Evolutionary conservation across 1,139 yeast species (phyloP).

Genomic region (Pichia inconspicua): DNA sequence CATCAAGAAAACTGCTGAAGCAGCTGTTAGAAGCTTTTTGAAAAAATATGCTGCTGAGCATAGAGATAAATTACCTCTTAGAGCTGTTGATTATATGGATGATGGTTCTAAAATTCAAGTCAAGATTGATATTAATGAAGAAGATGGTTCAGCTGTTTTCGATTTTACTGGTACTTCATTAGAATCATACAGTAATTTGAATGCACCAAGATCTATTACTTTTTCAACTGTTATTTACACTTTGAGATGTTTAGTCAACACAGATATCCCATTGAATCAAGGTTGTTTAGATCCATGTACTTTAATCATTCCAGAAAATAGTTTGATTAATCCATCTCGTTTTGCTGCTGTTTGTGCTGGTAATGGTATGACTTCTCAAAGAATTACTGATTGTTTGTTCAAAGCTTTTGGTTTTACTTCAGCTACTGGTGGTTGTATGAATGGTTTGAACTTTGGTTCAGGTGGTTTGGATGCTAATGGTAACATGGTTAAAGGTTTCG

Average conservation of each 20-base stretch:
- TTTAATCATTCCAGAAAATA: slow-evolving; percentile 32
- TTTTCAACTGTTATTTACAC: slow-evolving; percentile 37
- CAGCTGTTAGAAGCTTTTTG: slow-evolving; percentile 38
- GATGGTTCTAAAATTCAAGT: slow-evolving; percentile 32
- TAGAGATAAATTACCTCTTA: slow-evolving; percentile 26
- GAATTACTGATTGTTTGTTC: slow-evolving; percentile 35
- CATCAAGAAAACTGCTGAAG: slow-evolving; percentile 52
- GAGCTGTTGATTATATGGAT: slow-evolving; percentile 27
- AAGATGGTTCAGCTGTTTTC: slow-evolving; percentile 37
- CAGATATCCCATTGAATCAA: slow-evolving; percentile 39
- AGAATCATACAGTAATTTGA: slow-evolving; percentile 36
- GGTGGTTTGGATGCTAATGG: slow-evolving; percentile 30
- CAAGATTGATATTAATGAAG: slow-evolving; percentile 33
- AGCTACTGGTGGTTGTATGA: slow-evolving; percentile 39
- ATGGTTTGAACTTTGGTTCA: slow-evolving; percentile 38
- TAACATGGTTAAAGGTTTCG: slow-evolving; percentile 33
- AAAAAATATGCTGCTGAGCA: slow-evolving; percentile 13
- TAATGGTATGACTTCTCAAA: slow-evolving; percentile 40
- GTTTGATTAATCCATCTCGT: slow-evolving; percentile 34
- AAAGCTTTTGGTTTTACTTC: slow-evolving; percentile 37
- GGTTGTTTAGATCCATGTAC: slow-evolving; percentile 38
- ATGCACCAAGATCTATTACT: slow-evolving; percentile 38
- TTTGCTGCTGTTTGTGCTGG: slow-evolving; percentile 42
- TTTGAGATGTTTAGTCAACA: slow-evolving; percentile 36
- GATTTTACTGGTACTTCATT: slow-evolving; percentile 47